Evolutionary conservation across 352 stramenopile species (phyloP).

Genomic region (Globisporangium irregulare): DNA sequence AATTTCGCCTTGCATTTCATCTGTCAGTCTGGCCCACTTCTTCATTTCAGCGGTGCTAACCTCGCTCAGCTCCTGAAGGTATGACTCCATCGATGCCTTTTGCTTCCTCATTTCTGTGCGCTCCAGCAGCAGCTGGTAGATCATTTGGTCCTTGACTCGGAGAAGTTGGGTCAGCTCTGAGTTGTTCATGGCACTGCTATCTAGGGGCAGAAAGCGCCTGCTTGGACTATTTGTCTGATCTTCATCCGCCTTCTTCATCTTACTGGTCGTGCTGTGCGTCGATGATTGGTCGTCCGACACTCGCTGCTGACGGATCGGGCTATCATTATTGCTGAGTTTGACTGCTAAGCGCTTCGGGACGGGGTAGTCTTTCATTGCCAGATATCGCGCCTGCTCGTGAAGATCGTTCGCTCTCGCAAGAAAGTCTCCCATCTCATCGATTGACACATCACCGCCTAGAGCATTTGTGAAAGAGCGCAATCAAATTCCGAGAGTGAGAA

Average conservation of each 20-base stretch:
- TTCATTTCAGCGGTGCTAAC: slow-evolving; percentile 79
- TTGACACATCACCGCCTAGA: slow-evolving; percentile 33
- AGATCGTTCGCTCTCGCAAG: slow-evolving; percentile 27
- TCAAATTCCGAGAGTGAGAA: not conserved
- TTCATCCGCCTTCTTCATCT: not conserved
- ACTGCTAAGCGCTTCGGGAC: not conserved
- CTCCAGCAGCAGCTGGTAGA: slow-evolving; percentile 76
- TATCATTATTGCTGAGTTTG: not conserved
- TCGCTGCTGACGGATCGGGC: not conserved
- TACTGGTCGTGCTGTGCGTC: not conserved
- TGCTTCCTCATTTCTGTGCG: slow-evolving; percentile 52
- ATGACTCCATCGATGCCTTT: slow-evolving; percentile 40
- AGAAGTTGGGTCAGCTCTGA: slow-evolving; percentile 39
- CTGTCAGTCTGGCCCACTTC: slow-evolving; percentile 76
- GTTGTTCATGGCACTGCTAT: not conserved
- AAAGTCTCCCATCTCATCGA: slow-evolving; percentile 49
- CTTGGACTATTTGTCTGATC: not conserved
- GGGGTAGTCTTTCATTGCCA: slow-evolving; percentile 55
- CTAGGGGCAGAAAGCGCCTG: not conserved
- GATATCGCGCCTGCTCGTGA: slow-evolving; percentile 37
- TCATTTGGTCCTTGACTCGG: slow-evolving; percentile 81
- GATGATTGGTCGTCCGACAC: not conserved
- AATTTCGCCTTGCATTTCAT: slow-evolving; percentile 83
- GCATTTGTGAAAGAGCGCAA: not conserved
- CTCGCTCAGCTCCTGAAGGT: slow-evolving; percentile 61